Evolutionary conservation across 2,329 filamentous ascomycete genomes (phyloP), one percentile per base, ranked within the genome.

Genomic region (Fusarium bulbicola): DNA sequence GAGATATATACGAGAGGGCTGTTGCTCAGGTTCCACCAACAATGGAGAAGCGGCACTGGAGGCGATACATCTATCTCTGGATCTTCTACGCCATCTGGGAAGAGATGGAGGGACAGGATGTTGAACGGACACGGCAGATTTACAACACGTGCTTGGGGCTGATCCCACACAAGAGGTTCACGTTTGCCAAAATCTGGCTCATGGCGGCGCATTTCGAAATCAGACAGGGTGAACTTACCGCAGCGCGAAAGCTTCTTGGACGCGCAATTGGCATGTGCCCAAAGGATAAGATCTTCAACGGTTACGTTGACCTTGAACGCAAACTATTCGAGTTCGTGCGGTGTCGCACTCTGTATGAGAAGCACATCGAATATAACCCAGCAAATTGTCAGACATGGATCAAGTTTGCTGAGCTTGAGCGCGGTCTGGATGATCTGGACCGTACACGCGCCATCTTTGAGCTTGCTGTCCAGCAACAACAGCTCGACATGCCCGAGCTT

Each of bases 81-180:
- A 90, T 98, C 47, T 98, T 98, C 84, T 99, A 98, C 82, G 96
- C 96, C 15, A 85, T 98, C 24, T 98, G 93, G 90, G 96, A 98
- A 81, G 96, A 99, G 82, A 91, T 93, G 81, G 92, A 95, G 72
- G 92, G 92, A 40, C 92, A 92, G 75, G 94, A 98, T 77, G 79
- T 90, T 30, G 90, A 92, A 32, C 90, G 96, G 49, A 93, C 95
- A 26, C 89, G 93, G 24, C 94, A 98, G 80, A 94, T 99, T 70
- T 99, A 98, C 84, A 91, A 92, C 75, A 93, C 96, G 74, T 97
- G 94, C 77, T 84, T 98, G 52, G 92, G 92, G 69, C 85, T 98
- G 50, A 92, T 99, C 75, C 96, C 96, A 0, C 96, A 99, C 85
- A 97, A 97, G 81, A 94, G 94, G 79, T 99, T 98, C 83, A 98